Evolutionary conservation across 2,329 filamentous ascomycete genomes (phyloP).

Genomic region (Colletotrichum sp.): DNA sequence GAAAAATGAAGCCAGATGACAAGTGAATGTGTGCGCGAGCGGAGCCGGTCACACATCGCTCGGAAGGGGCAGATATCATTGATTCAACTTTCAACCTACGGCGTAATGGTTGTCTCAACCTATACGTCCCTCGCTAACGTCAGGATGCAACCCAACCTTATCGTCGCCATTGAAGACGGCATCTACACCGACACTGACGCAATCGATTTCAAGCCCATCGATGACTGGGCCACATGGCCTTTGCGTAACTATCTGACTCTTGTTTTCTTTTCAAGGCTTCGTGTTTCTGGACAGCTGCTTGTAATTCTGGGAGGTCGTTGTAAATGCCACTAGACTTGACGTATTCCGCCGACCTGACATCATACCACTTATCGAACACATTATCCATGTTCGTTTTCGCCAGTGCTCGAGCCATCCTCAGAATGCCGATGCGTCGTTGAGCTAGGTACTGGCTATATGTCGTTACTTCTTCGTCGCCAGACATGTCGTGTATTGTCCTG

Average conservation of each 20-base stretch:
- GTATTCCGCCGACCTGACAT: neutral
- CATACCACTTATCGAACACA: too few species aligned
- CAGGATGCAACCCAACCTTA: too few species aligned
- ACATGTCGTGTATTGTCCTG: neutral
- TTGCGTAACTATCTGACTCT: neutral
- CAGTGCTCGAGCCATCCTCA: neutral
- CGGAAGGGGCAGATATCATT: neutral
- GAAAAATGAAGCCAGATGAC: too few species aligned
- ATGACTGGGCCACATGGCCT: too few species aligned
- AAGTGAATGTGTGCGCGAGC: too few species aligned
- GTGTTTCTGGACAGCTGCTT: neutral
- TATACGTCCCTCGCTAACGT: too few species aligned
- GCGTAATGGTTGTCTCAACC: too few species aligned
- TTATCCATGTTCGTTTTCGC: neutral
- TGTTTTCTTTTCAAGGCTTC: neutral
- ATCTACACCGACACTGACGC: too few species aligned
- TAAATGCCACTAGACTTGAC: neutral
- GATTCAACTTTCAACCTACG: neutral
- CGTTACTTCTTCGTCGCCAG: neutral
- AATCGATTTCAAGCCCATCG: too few species aligned
- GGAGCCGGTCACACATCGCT: too few species aligned
- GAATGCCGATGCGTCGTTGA: neutral
- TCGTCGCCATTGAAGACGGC: too few species aligned
- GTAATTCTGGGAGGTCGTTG: neutral
- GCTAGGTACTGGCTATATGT: neutral